phyloP scores from a whole-genome alignment of 2,329 filamentous ascomycete species.

The Teratosphaeria nubilosa region DNA sequence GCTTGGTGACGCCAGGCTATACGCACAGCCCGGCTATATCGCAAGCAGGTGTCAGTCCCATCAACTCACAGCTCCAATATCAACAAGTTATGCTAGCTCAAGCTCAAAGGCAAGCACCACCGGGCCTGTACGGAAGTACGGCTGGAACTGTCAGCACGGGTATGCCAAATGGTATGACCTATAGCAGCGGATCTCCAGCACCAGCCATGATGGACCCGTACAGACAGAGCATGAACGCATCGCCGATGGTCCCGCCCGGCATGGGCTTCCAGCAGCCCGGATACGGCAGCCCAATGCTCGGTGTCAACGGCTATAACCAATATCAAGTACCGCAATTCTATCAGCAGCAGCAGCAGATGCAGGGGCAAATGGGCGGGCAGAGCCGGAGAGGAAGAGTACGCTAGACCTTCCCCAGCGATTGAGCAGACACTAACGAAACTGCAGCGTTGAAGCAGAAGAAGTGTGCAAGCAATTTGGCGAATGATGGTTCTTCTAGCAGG shows the following conservation, averaged over 20 bases:
- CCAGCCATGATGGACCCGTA: slow-evolving; percentile 31
- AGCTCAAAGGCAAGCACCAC: slow-evolving; percentile 28
- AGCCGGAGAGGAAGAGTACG: slow-evolving; percentile 10
- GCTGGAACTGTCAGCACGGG: slow-evolving; percentile 5
- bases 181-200: slow-evolving; percentile 17
- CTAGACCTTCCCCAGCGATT: not conserved
- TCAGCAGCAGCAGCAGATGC: slow-evolving; percentile 13
- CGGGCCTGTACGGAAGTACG: slow-evolving; percentile 21
- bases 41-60: slow-evolving; percentile 23
- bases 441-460: not conserved
- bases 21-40: slow-evolving; percentile 28
- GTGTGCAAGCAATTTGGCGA: not conserved
- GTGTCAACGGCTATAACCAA: slow-evolving; percentile 16
- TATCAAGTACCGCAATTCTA: slow-evolving; percentile 16
- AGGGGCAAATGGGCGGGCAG: slow-evolving; percentile 7
- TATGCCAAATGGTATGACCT: slow-evolving; percentile 13
- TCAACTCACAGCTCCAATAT: slow-evolving; percentile 45
- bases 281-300: slow-evolving; percentile 18
- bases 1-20: slow-evolving; percentile 25
- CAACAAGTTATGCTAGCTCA: slow-evolving; percentile 44
- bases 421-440: not conserved
- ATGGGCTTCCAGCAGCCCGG: slow-evolving; percentile 16
- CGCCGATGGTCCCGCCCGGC: slow-evolving; percentile 32
- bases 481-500: not conserved
- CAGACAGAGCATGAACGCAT: slow-evolving; percentile 28